A percentile compares a stretch with the other conserved stretches of the same genome.
phyloP scores from a whole-genome alignment of 1,284 basidiomycete genomes.

The Leccinum laetum region DNA sequence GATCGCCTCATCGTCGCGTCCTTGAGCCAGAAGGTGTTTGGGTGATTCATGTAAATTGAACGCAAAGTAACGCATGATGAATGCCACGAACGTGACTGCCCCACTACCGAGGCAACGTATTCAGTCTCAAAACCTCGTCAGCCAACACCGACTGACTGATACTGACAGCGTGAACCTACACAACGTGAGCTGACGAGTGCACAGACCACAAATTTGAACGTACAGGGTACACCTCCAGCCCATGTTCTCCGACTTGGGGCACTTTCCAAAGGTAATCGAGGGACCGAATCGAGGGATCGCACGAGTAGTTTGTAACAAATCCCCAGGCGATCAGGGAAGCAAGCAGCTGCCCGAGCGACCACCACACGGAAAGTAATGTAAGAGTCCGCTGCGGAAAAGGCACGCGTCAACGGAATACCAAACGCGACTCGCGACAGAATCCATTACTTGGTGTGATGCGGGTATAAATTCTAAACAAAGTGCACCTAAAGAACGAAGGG shows the following conservation, averaged over 20 bases:
- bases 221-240: constrained; percentile 67
- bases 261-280: constrained; percentile 31
- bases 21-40: constrained; percentile 58
- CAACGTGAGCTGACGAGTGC: constrained; percentile 1
- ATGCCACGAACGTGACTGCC: constrained; percentile 46
- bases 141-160: constrained; percentile 1
- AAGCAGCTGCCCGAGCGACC: constrained; percentile 61
- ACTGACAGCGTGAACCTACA: constrained; percentile 41
- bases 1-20: constrained; percentile 57
- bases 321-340: constrained; percentile 51
- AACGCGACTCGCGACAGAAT: not conserved
- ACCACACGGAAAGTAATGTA: constrained; percentile 66
- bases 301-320: constrained; percentile 53
- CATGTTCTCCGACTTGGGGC: constrained; percentile 48
- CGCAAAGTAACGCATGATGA: constrained; percentile 43
- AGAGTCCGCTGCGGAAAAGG: constrained; percentile 51
- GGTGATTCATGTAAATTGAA: constrained; percentile 57
- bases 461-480: constrained; percentile 60
- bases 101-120: constrained; percentile 32
- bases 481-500: constrained; percentile 36
- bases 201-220: constrained; percentile 4
- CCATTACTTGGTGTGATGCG: constrained; percentile 43
- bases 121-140: constrained; percentile 1
- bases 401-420: constrained; percentile 3
- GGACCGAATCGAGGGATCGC: constrained; percentile 23